phyloP scores from a whole-genome alignment of 495 filamentous ascomycete species.

The Aspergillus funiculosus region DNA sequence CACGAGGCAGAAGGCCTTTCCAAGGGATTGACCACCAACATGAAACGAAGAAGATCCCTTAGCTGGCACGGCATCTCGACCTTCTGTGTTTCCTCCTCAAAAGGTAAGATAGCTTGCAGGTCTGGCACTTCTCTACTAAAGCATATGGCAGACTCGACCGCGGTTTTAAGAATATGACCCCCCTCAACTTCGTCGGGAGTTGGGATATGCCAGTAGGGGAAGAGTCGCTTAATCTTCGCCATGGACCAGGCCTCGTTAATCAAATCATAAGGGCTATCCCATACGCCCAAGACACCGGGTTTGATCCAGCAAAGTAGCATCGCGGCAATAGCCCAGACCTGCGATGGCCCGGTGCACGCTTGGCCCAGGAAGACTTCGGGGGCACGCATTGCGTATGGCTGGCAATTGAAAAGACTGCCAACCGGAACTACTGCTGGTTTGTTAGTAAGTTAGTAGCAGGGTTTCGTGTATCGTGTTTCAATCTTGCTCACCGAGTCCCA shows the following conservation, averaged over 20 bases:
- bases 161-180: not conserved
- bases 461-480: not conserved
- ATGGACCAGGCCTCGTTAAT: conserved; percentile 8
- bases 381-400: conserved; percentile 9
- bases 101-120: conserved; percentile 6
- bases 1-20: not conserved
- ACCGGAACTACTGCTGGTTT: not conserved
- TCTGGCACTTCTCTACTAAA: not conserved
- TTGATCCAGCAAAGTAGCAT: conserved; percentile 9
- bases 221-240: conserved; percentile 11
- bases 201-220: conserved; percentile 3
- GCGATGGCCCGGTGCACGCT: conserved; percentile 7
- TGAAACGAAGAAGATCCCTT: conserved; percentile 5
- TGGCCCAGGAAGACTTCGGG: conserved; percentile 7
- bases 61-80: conserved; percentile 4
- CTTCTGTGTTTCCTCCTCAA: conserved; percentile 4
- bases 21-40: conserved; percentile 4
- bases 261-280: conserved; percentile 1
- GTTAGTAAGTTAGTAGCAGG: conserved; percentile 1
- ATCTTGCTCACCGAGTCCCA: conserved; percentile 1
- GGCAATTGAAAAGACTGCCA: not conserved
- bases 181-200: conserved; percentile 4
- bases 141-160: not conserved
- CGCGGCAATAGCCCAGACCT: conserved; percentile 10
- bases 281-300: conserved; percentile 3